phyloP scores from a whole-genome alignment of 371 early-diverging fungal species.

The Lichtheimia hyalospora region DNA sequence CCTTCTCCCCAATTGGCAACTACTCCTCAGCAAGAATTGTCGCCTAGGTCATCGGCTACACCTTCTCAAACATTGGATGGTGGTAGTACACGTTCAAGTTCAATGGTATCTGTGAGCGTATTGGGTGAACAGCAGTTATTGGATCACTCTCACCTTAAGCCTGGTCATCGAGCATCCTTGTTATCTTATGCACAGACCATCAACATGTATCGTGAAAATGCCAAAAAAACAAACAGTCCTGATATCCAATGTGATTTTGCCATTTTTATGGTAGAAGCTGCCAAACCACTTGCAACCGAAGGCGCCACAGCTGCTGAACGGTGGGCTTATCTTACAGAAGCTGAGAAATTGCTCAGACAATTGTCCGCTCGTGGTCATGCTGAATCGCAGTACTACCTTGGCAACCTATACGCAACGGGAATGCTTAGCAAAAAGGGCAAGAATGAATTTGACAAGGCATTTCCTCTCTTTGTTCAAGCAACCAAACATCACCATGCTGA shows the following conservation, averaged over 20 bases:
- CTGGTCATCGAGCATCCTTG: conserved; percentile 63
- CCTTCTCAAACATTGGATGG: no score
- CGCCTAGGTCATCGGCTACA: no score
- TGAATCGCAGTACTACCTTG: conserved; percentile 66
- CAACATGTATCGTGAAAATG: conserved; percentile 78
- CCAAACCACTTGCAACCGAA: conserved; percentile 48
- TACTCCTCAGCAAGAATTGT: no score
- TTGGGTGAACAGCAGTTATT: conserved; percentile 31
- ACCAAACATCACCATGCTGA: conserved; percentile 69
- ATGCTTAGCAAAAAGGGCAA: conserved; percentile 56
- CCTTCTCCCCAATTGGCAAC: no score
- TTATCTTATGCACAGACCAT: conserved; percentile 70
- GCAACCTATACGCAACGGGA: conserved; percentile 63
- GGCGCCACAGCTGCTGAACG: conserved; percentile 42
- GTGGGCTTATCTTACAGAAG: conserved; percentile 62
- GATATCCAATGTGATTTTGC: conserved; percentile 82
- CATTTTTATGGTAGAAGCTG: conserved; percentile 68
- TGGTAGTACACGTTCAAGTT: no score
- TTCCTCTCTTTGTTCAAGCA: conserved; percentile 68
- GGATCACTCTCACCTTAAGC: conserved; percentile 65
- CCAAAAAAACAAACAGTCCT: conserved; percentile 79
- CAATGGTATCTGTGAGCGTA: no score
- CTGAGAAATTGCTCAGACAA: conserved; percentile 59
- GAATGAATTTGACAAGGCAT: conserved; percentile 69
- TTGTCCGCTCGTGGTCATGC: conserved; percentile 62